Base-by-base conservation (phyloP, 768 basidiomycete species). In the Hygrophorus russula region DNA sequence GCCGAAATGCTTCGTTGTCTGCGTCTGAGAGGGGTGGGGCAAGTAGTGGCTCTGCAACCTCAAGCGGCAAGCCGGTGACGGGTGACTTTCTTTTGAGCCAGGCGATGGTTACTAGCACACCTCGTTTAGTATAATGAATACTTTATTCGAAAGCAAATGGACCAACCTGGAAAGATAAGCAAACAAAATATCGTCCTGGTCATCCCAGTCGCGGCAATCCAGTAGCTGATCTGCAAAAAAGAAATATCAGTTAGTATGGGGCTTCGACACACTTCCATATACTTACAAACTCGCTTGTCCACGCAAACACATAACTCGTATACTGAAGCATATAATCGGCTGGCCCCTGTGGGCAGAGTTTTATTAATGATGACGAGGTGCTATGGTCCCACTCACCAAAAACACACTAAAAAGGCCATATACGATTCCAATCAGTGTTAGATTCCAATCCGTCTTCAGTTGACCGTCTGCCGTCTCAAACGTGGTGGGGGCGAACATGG, bases 371-470 rank as follows among this genome's bases (percentile, higher is more conserved):
- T 15, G 29, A 13, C 2, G 15, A 42, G 20, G 41, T n/a, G 11
- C 10, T 34, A 11, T 42, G 29, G 30, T 41, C 27, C 18, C 9
- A 51, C 61, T 12, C 54, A 77, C 67, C 56, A 78, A 71, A 18
- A 78, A 45, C 5, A 71, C 52, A 12, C 73, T 61, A 10, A 64
- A 59, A 35, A 71, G 62, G 0, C 69, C 78, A 54, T 73, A 78
- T 4, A 66, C 70, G 32, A 71, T 42, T 0, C 70, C 78, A 30
- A 86, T 32, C 6, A 78, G 58, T 5, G 70, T 65, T 49, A 91
- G 53, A 51, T 69, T 83, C 81, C 83, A 88, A 50, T 88, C 80
- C 45, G 65, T 68, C 46, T 53, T 60, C n/a, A n/a, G n/a, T n/a
- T n/a, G n/a, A n/a, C n/a, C n/a, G n/a, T n/a, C 28, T 69, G 70